These are phyloP conservation scores for Pythium apleroticum DNA, from an alignment of 352 stramenopile species.

Conservation along the genomic window DNA sequence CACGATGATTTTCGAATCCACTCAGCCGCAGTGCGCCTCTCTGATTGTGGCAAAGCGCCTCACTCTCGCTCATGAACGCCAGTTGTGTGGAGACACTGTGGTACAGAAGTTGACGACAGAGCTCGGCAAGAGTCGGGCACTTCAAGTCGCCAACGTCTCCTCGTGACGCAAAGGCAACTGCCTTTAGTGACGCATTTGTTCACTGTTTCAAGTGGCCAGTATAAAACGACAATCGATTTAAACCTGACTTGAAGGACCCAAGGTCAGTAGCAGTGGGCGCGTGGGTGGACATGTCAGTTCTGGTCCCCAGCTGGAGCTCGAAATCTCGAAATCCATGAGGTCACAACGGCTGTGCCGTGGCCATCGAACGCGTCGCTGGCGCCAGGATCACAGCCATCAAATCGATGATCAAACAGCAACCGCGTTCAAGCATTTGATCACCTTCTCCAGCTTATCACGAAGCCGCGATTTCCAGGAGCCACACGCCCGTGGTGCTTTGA, in stretches of 20 bases:
- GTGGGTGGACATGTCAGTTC: neutral
- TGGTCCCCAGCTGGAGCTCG: neutral
- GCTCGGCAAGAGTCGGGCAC: neutral
- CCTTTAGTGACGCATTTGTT: neutral
- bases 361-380: neutral
- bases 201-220: no score
- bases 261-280: neutral
- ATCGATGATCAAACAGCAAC: neutral
- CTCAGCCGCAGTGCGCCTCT: no score
- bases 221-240: no score
- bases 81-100: neutral
- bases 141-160: neutral
- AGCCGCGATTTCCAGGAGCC: neutral
- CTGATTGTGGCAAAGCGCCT: neutral
- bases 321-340: no score
- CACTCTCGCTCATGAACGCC: neutral
- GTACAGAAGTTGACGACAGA: neutral
- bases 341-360: no score
- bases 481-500: neutral
- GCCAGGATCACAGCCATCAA: slow-evolving; percentile 2
- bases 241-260: neutral
- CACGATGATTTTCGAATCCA: no score
- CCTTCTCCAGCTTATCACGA: neutral
- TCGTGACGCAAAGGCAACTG: neutral
- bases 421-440: neutral